Evolutionary conservation across 2,329 filamentous ascomycete species (phyloP).

Genomic region (Coniochaeta ligniaria): DNA sequence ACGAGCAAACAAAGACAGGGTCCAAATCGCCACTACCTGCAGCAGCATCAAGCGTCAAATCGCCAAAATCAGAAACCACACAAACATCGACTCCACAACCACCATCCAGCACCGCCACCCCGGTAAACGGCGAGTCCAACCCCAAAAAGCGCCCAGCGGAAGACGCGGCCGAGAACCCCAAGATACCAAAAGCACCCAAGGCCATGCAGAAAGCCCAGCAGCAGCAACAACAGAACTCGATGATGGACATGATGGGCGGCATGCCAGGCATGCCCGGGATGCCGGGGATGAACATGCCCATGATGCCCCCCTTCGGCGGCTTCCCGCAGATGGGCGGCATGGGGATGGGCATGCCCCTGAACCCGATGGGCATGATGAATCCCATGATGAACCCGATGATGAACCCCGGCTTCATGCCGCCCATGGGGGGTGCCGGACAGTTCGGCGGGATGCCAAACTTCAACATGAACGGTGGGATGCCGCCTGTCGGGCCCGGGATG

Average conservation of each 20-base stretch:
- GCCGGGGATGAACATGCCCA: constrained; percentile 30
- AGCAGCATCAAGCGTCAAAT: constrained; percentile 17
- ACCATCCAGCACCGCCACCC: constrained; percentile 17
- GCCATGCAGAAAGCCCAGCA: constrained; percentile 52
- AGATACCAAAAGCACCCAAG: constrained; percentile 58
- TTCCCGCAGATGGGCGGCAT: constrained; percentile 24
- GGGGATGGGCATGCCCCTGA: constrained; percentile 4
- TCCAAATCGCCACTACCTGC: constrained; percentile 16
- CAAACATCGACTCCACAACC: constrained; percentile 20
- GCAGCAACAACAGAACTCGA: constrained; percentile 24
- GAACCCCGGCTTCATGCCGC: constrained; percentile 12
- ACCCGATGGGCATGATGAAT: constrained; percentile 18
- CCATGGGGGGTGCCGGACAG: neutral
- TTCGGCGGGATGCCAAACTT: neutral
- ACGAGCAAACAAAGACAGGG: constrained; percentile 26
- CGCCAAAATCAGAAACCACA: constrained; percentile 15
- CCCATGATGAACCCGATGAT: constrained; percentile 16
- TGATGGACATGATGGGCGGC: constrained; percentile 38
- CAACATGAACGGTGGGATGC: neutral
- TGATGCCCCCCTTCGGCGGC: constrained; percentile 19
- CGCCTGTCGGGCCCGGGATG: constrained; percentile 7
- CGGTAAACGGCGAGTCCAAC: constrained; percentile 33
- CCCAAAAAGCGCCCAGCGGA: constrained; percentile 80
- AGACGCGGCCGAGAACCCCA: constrained; percentile 57
- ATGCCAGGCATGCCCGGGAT: constrained; percentile 21